phyloP scores from a whole-genome alignment of 2,329 filamentous ascomycete genomes.

The Nemania serpens region DNA sequence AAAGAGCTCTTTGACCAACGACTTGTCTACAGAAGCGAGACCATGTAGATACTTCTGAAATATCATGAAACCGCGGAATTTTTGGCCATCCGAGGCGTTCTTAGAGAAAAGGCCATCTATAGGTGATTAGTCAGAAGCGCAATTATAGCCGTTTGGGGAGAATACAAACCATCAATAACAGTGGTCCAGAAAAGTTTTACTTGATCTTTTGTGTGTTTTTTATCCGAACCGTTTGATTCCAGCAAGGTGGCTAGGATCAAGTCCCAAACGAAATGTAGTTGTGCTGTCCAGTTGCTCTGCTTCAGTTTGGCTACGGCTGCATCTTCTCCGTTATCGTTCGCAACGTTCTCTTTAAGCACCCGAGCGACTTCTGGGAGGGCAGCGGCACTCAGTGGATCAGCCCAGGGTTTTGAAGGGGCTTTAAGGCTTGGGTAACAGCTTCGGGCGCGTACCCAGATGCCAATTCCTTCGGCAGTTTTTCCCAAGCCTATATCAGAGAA shows the following conservation, averaged over 20 bases:
- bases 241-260: conserved; percentile 67
- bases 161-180: conserved; percentile 78
- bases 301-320: conserved; percentile 54
- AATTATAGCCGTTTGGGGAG: not conserved
- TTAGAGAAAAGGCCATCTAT: conserved; percentile 82
- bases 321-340: conserved; percentile 54
- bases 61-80: conserved; percentile 88
- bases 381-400: conserved; percentile 72
- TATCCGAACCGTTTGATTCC: conserved; percentile 39
- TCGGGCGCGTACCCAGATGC: conserved; percentile 78
- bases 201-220: conserved; percentile 46
- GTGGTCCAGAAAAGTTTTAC: conserved; percentile 85
- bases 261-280: conserved; percentile 88
- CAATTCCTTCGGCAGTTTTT: conserved; percentile 85
- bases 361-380: conserved; percentile 72
- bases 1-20: conserved; percentile 67
- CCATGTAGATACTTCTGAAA: conserved; percentile 74
- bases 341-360: conserved; percentile 76
- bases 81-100: conserved; percentile 82
- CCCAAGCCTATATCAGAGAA: conserved; percentile 69
- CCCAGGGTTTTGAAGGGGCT: conserved; percentile 74
- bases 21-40: conserved; percentile 50
- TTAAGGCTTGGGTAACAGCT: conserved; percentile 67
- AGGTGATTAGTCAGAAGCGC: conserved; percentile 13
- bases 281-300: conserved; percentile 77